These are phyloP conservation scores for Alternaria brassicae DNA, from an alignment of 2,329 filamentous ascomycete species.

Conservation along the genomic window DNA sequence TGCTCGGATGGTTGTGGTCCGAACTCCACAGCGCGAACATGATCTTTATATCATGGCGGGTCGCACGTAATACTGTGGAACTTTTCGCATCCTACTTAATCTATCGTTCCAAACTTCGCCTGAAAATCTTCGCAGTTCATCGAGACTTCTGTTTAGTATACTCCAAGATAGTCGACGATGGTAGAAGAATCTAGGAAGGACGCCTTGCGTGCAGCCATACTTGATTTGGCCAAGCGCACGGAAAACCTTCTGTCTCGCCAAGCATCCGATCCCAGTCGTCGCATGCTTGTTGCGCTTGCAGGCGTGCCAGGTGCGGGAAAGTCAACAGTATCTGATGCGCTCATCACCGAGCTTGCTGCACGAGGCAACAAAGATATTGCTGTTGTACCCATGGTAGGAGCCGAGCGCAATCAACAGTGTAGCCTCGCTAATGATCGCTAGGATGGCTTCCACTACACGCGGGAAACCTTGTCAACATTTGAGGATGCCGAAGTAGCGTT, in stretches of 20 bases:
- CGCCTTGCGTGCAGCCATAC: slow-evolving; percentile 19
- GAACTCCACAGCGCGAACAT: slow-evolving; percentile 20
- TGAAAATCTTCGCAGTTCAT: not conserved
- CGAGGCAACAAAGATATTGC: slow-evolving; percentile 28
- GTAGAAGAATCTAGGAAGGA: slow-evolving; percentile 14
- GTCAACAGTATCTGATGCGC: slow-evolving; percentile 33
- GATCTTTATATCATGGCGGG: not conserved
- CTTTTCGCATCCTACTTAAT: not conserved
- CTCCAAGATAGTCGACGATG: slow-evolving; percentile 9
- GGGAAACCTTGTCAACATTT: slow-evolving; percentile 26
- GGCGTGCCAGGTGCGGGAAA: slow-evolving; percentile 40
- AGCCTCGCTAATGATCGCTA: slow-evolving; percentile 11
- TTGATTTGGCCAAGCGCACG: slow-evolving; percentile 29
- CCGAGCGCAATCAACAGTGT: not conserved
- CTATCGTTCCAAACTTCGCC: not conserved
- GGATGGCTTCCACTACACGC: slow-evolving; percentile 39
- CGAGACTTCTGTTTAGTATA: not conserved
- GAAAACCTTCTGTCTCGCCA: slow-evolving; percentile 29
- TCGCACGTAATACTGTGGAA: not conserved
- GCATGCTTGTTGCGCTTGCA: slow-evolving; percentile 36
- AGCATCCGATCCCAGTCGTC: slow-evolving; percentile 26
- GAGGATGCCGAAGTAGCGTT: slow-evolving; percentile 30
- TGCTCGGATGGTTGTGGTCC: slow-evolving; percentile 30
- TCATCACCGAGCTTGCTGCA: slow-evolving; percentile 29
- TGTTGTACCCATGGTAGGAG: slow-evolving; percentile 35